Conservation (phyloP, 2,329 filamentous ascomycete genomes). For the Diaporthe ampelina region DNA sequence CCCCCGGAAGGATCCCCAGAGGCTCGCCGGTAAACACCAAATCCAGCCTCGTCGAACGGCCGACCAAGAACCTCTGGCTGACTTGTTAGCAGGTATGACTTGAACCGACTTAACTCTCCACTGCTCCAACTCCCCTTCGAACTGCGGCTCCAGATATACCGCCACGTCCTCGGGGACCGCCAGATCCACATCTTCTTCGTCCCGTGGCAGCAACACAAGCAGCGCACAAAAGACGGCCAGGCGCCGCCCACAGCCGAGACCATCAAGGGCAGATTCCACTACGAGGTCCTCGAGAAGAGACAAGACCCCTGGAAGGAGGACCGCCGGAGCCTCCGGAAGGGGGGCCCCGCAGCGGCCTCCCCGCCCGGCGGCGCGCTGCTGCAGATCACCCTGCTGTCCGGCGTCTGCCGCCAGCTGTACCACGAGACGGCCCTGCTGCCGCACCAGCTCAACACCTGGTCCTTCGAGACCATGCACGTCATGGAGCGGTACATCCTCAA, state of each 20-base stretch:
- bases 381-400: slow-evolving; percentile 50
- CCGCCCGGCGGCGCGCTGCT: slow-evolving; percentile 6
- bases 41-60: background rate
- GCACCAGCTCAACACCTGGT: slow-evolving; percentile 53
- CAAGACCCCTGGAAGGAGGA: slow-evolving; percentile 49
- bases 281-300: slow-evolving; percentile 45
- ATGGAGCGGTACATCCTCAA: slow-evolving; percentile 53
- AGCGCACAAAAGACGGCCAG: slow-evolving; percentile 43
- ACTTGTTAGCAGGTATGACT: slow-evolving; percentile 45
- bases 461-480: slow-evolving; percentile 48
- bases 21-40: slow-evolving; percentile 33
- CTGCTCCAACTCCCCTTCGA: slow-evolving; percentile 52
- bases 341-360: background rate
- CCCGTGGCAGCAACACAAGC: slow-evolving; percentile 46
- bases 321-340: slow-evolving; percentile 22
- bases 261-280: slow-evolving; percentile 49
- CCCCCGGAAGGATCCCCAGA: slow-evolving; percentile 35
- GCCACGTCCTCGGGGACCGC: slow-evolving; percentile 50
- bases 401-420: slow-evolving; percentile 55
- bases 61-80: background rate
- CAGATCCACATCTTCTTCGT: slow-evolving; percentile 52
- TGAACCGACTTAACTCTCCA: slow-evolving; percentile 48
- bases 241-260: slow-evolving; percentile 39
- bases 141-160: slow-evolving; percentile 53
- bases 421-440: slow-evolving; percentile 53